phyloP scores from a whole-genome alignment of 2,329 filamentous ascomycete genomes.

The Cytospora leucostoma region DNA sequence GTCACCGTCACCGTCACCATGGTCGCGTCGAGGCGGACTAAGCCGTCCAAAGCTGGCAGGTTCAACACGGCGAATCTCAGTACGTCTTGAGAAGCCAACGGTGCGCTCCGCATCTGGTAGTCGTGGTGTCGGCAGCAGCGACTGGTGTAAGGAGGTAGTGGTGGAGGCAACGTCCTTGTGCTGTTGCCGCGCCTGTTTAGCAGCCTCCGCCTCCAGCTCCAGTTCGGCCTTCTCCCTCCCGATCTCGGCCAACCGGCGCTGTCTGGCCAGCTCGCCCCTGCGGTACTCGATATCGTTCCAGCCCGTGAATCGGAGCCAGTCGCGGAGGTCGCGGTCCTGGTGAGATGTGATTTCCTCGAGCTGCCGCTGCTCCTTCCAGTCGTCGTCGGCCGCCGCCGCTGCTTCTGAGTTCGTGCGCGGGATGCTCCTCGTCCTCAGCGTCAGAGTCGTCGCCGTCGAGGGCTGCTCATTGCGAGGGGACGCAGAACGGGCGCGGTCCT shows the following conservation, averaged over 20 bases:
- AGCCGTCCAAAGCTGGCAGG: neutral
- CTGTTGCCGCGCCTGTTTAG: neutral
- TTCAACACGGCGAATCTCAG: neutral
- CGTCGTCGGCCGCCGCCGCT: neutral
- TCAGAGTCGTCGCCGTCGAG: neutral
- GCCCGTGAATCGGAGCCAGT: constrained; percentile 14
- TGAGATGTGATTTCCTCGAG: too few species aligned
- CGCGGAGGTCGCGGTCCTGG: constrained; percentile 2
- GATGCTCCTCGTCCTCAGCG: too few species aligned
- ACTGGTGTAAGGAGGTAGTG: too few species aligned
- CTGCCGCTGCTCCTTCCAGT: neutral
- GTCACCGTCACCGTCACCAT: neutral
- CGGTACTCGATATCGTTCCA: constrained; percentile 9
- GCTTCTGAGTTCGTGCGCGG: too few species aligned
- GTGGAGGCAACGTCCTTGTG: neutral
- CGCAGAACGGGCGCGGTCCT: neutral
- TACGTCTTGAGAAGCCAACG: neutral
- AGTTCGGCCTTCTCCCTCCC: constrained; percentile 2
- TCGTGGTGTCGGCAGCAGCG: too few species aligned
- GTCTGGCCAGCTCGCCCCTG: neutral
- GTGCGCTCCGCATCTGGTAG: too few species aligned
- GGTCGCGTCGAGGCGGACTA: neutral
- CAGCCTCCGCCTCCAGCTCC: neutral
- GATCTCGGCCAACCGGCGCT: constrained; percentile 16
- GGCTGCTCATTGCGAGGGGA: neutral